Evolutionary conservation across 768 basidiomycete genomes (phyloP).

Genomic region (Phallus indusiatus): DNA sequence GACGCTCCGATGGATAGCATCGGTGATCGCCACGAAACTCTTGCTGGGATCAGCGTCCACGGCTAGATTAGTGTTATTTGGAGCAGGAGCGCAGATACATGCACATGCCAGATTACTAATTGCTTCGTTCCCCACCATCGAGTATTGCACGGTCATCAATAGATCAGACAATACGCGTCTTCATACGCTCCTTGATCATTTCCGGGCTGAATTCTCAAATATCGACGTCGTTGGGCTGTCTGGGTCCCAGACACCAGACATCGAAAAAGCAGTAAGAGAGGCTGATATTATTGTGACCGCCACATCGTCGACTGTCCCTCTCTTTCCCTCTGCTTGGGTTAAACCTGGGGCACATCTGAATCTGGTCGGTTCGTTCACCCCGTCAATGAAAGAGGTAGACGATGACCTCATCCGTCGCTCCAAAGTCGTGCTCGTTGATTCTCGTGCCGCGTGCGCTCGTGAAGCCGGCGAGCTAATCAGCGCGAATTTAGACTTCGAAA

Average conservation of each 20-base stretch:
- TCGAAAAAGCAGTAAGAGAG: constrained; percentile 27
- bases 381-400: constrained; percentile 41
- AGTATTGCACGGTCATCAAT: constrained; percentile 50
- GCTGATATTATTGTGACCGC: constrained; percentile 65
- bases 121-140: constrained; percentile 44
- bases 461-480: not conserved
- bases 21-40: constrained; percentile 53
- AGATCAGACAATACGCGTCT: constrained; percentile 46
- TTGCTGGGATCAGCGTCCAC: constrained; percentile 21
- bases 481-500: constrained; percentile 27
- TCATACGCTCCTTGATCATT: constrained; percentile 21
- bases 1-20: constrained; percentile 34
- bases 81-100: constrained; percentile 28
- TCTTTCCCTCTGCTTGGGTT: constrained; percentile 64
- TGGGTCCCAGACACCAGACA: not conserved
- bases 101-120: constrained; percentile 53
- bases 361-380: constrained; percentile 75
- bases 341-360: constrained; percentile 57
- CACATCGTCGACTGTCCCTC: constrained; percentile 58
- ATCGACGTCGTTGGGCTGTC: constrained; percentile 2
- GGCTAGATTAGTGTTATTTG: constrained; percentile 47
- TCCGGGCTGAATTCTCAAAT: constrained; percentile 22
- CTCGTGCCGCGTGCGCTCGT: constrained; percentile 24
- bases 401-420: constrained; percentile 26
- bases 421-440: constrained; percentile 53